phyloP scores from a whole-genome alignment of 1,139 yeast genomes.

The Wickerhamomyces sp. region DNA sequence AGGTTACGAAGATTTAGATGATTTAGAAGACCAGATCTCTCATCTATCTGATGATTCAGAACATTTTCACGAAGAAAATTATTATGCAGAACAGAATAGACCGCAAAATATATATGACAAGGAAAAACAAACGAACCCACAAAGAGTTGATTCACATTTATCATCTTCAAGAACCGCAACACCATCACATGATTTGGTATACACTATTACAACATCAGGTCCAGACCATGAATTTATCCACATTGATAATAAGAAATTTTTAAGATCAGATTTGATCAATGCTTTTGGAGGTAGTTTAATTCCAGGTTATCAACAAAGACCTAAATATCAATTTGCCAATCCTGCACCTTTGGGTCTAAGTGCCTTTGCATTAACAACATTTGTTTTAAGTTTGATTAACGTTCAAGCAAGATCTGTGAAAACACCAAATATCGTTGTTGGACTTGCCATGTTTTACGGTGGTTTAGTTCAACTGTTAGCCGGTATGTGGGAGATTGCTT shows the following conservation, averaged over 20 bases:
- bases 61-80: constrained; percentile 6
- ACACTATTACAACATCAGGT: constrained; percentile 28
- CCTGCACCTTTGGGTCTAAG: constrained; percentile 86
- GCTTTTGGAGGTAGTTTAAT: constrained; percentile 60
- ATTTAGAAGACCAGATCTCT: constrained; percentile 12
- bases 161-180: constrained; percentile 1
- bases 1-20: constrained; percentile 1
- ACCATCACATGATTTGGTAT: constrained; percentile 11
- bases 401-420: constrained; percentile 57
- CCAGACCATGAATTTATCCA: constrained; percentile 48
- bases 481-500: constrained; percentile 73
- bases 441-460: constrained; percentile 66
- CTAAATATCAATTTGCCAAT: constrained; percentile 73
- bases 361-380: constrained; percentile 82
- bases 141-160: background rate
- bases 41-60: constrained; percentile 14
- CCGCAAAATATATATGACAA: background rate
- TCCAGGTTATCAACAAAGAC: constrained; percentile 46
- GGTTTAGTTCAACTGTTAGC: constrained; percentile 66
- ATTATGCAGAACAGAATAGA: constrained; percentile 5
- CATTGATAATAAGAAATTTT: constrained; percentile 58
- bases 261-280: constrained; percentile 42
- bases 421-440: constrained; percentile 47
- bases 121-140: background rate
- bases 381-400: constrained; percentile 67